Evolutionary conservation across 805 yeast species (phyloP).

Genomic region (Yamadazyma olivae): DNA sequence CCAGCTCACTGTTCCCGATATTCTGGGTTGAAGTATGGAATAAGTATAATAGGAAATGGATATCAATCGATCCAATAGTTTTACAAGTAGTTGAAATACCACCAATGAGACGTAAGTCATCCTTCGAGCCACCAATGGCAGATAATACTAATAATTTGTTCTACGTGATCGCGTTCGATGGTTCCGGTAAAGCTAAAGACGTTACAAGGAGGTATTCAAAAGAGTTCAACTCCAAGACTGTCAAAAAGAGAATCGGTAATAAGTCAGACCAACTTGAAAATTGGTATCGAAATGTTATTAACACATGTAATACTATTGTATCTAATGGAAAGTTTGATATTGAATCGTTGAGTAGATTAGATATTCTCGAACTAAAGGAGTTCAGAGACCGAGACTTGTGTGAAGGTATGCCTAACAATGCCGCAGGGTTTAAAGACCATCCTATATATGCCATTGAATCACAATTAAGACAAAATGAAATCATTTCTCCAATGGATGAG

Average conservation of each 20-base stretch:
- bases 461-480: constrained; percentile 70
- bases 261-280: constrained; percentile 49
- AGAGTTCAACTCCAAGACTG: constrained; percentile 66
- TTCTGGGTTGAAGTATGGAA: constrained; percentile 98
- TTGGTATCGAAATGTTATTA: constrained; percentile 59
- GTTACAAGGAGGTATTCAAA: constrained; percentile 81
- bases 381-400: constrained; percentile 57
- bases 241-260: constrained; percentile 65
- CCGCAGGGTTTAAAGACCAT: constrained; percentile 82
- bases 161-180: constrained; percentile 78
- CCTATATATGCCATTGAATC: constrained; percentile 81
- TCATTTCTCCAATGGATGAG: constrained; percentile 61
- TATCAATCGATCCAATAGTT: constrained; percentile 81
- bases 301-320: constrained; percentile 21
- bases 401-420: constrained; percentile 86
- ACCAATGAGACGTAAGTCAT: constrained; percentile 47
- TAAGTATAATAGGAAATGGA: constrained; percentile 64
- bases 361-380: constrained; percentile 57
- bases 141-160: constrained; percentile 58
- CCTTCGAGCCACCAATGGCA: constrained; percentile 69
- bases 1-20: constrained; percentile 52
- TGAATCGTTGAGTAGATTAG: constrained; percentile 27
- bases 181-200: constrained; percentile 64
- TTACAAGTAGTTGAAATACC: constrained; percentile 61
- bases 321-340: background rate